Evolutionary conservation across 2,329 filamentous ascomycete species (phyloP).

Genomic region (Trichoderma arundinaceum): DNA sequence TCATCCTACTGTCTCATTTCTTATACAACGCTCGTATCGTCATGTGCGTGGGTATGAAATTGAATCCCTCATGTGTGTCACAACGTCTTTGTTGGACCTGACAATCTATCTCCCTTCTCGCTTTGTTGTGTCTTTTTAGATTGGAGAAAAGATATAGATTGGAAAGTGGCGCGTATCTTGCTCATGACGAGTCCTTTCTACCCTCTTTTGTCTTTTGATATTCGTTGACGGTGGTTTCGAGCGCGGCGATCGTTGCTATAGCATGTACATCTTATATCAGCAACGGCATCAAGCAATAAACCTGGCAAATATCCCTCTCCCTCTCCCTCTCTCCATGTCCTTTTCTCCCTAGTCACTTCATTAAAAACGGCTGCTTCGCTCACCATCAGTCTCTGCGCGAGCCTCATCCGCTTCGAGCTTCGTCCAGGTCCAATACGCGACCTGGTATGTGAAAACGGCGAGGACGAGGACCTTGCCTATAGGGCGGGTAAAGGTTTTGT

Average conservation of each 20-base stretch:
- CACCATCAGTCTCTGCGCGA: conserved; percentile 63
- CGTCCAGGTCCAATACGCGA: conserved; percentile 75
- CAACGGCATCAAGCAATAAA: neutral
- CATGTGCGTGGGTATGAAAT: neutral
- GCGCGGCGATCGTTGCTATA: conserved; percentile 29
- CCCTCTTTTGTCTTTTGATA: conserved; percentile 21
- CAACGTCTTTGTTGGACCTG: neutral
- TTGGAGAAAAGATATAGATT: too few species aligned
- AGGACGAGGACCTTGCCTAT: conserved; percentile 75
- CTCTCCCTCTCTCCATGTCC: too few species aligned
- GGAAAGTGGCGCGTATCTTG: neutral
- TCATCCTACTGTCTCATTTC: neutral
- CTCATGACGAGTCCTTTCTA: neutral
- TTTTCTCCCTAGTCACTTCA: too few species aligned
- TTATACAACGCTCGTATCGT: neutral
- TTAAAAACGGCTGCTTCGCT: conserved; percentile 31
- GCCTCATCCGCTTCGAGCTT: conserved; percentile 76
- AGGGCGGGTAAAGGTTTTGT: conserved; percentile 74
- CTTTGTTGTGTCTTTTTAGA: neutral
- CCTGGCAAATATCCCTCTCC: too few species aligned
- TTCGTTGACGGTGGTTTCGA: conserved; percentile 28
- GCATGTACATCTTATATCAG: neutral
- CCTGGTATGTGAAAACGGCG: conserved; percentile 78
- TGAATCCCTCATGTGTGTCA: neutral
- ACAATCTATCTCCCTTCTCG: too few species aligned